Evolutionary conservation across 352 stramenopile genomes (phyloP), one percentile per base, ranked within the genome.

Genomic region (Globisporangium parvum): DNA sequence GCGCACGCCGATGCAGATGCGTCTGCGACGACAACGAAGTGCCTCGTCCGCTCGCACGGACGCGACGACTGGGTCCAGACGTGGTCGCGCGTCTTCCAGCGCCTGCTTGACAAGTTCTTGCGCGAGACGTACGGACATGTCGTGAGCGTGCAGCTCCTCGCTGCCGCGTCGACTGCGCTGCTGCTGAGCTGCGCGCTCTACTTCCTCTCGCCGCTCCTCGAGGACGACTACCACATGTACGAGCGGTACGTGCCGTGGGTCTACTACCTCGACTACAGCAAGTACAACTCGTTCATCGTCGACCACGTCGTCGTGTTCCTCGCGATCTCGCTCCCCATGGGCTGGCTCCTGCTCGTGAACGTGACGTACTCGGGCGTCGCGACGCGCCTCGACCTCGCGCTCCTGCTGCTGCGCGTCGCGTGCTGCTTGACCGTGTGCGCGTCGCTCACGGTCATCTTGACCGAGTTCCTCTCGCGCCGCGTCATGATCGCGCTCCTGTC

Each of bases 231-330:
- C 49, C 60, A 74, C 49, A 61, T 73, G 37, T 87, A 85, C 68
- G 52, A 78, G 47, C 67, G 68, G 57, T 76, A 75, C 47, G 49
- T 82, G 17, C 70, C 74, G 35, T 87, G 77, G 71, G 46, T 78
- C 18, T 62, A 72, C 51, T 67, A 77, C 21, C 63, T 87, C 47
- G 74, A 87, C 67, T 83, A 69, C 57, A 73, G 70, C 54, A 67
- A 76, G 51, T 87, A 84, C 65, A 71, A 91, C 66, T 87, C 80
- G 53, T 88, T 90, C 55, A 55, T 87, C 0, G 71, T 89, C 21
- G 77, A 93, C 63, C 78, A 91, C 55, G 55, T 68, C 6, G 66
- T 91, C 12, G 79, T 89, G 21, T 80, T 87, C 57, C 48, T 78
- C 37, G 66, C 62, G 37, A 87, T 93, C 53, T 80, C 69, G 33